Percentiles rank a stretch among this genome's conserved stretches.
These are phyloP conservation scores for Begonia fuchsioides DNA, from an alignment of 306 rosid genomes.

Conservation along the genomic window DNA sequence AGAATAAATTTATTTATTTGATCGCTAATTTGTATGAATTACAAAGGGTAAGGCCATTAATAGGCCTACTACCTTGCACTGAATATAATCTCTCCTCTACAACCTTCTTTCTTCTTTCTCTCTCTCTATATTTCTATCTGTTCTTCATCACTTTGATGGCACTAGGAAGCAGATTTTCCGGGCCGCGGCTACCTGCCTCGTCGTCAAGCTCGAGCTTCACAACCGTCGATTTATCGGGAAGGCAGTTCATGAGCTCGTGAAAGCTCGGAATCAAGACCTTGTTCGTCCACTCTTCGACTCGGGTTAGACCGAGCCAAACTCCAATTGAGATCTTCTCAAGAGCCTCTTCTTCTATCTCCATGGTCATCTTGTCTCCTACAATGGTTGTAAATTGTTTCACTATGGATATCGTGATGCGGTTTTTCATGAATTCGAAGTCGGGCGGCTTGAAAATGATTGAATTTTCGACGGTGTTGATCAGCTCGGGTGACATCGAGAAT, in stretches of 20 bases:
- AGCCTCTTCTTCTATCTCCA: constrained; percentile 68
- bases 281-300: constrained; percentile 69
- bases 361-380: constrained; percentile 34
- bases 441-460: constrained; percentile 73
- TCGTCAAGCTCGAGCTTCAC: constrained; percentile 59
- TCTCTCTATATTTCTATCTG: constrained; percentile 13
- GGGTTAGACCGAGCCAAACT: constrained; percentile 58
- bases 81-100: not conserved
- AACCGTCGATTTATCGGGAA: constrained; percentile 29
- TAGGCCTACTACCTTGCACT: no score
- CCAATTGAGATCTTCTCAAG: constrained; percentile 66
- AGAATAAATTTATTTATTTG: no score
- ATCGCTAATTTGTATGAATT: no score
- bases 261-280: constrained; percentile 62
- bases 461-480: constrained; percentile 50
- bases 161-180: constrained; percentile 44
- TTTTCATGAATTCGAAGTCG: constrained; percentile 31
- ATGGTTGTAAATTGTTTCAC: constrained; percentile 33
- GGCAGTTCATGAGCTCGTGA: constrained; percentile 38
- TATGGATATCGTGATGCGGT: constrained; percentile 31
- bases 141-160: constrained; percentile 31
- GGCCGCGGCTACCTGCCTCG: constrained; percentile 24
- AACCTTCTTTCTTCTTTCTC: constrained; percentile 5
- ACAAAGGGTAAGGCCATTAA: no score
- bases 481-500: constrained; percentile 29